Base-by-base conservation (phyloP, 2,329 filamentous ascomycete genomes). In the Orbilia quercus region DNA sequence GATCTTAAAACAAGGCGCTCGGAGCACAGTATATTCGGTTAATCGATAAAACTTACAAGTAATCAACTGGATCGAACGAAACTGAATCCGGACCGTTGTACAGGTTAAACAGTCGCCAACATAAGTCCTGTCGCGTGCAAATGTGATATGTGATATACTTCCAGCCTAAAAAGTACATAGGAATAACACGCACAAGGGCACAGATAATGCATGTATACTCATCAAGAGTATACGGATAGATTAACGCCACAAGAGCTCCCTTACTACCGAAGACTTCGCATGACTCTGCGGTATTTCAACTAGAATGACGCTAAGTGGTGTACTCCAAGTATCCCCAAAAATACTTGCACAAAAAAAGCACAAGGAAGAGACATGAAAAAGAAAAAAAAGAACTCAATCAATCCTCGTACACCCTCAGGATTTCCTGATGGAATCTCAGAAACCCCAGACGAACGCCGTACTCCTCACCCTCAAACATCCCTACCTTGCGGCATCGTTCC, bases 371-470 rank as follows among this genome's bases (percentile, higher is more conserved):
- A n/a, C n/a, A n/a, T n/a, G 28, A 9, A 31, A 31, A 31, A 9
- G 9, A 9, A 45, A 45, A 45, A 45, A 20, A 45, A 9, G 16
- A 22, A 53, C 25, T 28, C 58, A 51, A 36, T 28, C 58, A 51
- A 36, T 16, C 38, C 34, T 47, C 20, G 12, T 22, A 22, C 14
- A 4, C 16, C 5, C 42, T 23, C 28, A 14, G n/a, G 12, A 22
- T 20, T 18, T 47, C 47, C 47, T 50, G 47, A 20, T 31, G 20
- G 31, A 57, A 58, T 36, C 18, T 40, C 12, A 51, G 62, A 50
- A 66, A 66, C 25, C 62, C 62, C 31, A 57, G 36, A 9, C 31
- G 14, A n/a, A 50, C 51, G 16, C 28, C 7, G 22, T 66, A 66
- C 25, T 57, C 48, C 31, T 40, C n/a, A n/a, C n/a, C 16, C 20